Evolutionary conservation across 148 eudicot genomes (phyloP).

Genomic region (Heliosperma pusillum): DNA sequence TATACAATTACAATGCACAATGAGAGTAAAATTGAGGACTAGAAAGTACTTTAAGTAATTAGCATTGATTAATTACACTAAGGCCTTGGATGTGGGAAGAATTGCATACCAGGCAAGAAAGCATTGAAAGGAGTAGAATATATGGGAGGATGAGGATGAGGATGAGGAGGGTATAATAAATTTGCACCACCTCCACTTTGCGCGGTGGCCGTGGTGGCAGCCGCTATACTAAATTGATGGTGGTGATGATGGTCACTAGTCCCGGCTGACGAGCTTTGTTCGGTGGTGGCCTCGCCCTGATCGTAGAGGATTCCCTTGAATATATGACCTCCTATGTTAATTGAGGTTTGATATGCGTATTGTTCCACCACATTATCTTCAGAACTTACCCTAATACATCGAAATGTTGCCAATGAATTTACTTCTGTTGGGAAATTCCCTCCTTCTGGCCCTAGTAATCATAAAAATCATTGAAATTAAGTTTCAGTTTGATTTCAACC

Average conservation of each 20-base stretch:
- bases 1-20: no score
- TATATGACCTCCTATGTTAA: constrained; percentile 60
- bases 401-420: constrained; percentile 47
- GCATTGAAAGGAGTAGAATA: constrained; percentile 46
- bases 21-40: background rate
- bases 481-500: no score
- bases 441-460: constrained; percentile 32
- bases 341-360: constrained; percentile 69
- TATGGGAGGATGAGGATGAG: constrained; percentile 20
- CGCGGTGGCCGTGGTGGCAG: constrained; percentile 17
- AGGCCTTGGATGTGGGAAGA: constrained; percentile 61
- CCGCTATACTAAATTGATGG: constrained; percentile 22
- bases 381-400: constrained; percentile 60
- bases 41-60: constrained; percentile 4
- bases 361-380: constrained; percentile 62
- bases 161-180: constrained; percentile 27
- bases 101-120: constrained; percentile 54
- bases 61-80: constrained; percentile 14
- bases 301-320: constrained; percentile 80
- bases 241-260: constrained; percentile 32
- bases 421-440: constrained; percentile 60
- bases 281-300: constrained; percentile 48
- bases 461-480: background rate
- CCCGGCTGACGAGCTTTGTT: constrained; percentile 39
- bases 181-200: constrained; percentile 25